phyloP scores from a whole-genome alignment of 176 grass and related monocot species.

The Avena eriantha region DNA sequence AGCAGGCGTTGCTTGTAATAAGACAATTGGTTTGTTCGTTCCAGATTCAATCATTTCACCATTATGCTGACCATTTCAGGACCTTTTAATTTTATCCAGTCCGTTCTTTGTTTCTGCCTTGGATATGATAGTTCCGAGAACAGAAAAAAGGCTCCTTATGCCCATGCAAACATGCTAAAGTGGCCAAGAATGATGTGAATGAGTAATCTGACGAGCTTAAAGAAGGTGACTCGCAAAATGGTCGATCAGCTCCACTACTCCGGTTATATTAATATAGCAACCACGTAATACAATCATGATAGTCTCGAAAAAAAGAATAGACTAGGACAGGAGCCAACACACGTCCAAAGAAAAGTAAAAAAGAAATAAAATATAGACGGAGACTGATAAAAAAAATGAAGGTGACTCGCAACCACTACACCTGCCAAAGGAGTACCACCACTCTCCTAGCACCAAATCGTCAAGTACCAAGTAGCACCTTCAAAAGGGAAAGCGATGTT shows the following conservation, averaged over 20 bases:
- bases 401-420: too few relatives aligned
- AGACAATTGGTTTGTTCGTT: conserved; percentile 32
- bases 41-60: conserved; percentile 14
- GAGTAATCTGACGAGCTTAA: not conserved
- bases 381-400: too few relatives aligned
- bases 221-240: not conserved
- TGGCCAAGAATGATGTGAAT: not conserved
- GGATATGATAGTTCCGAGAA: conserved; percentile 11
- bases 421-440: too few relatives aligned
- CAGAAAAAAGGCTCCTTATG: not conserved
- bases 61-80: not conserved
- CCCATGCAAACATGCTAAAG: conserved; percentile 5
- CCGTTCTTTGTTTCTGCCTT: not conserved
- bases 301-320: too few relatives aligned
- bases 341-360: too few relatives aligned
- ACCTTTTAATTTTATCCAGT: not conserved
- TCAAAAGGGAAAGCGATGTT: too few relatives aligned
- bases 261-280: too few relatives aligned
- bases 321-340: too few relatives aligned
- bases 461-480: too few relatives aligned
- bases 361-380: too few relatives aligned
- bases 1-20: conserved; percentile 25
- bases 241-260: not conserved
- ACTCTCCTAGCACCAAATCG: too few relatives aligned
- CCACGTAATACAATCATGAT: too few relatives aligned